These are phyloP conservation scores for Pichia sp. DNA, from an alignment of 1,139 yeast species.

Conservation along the genomic window DNA sequence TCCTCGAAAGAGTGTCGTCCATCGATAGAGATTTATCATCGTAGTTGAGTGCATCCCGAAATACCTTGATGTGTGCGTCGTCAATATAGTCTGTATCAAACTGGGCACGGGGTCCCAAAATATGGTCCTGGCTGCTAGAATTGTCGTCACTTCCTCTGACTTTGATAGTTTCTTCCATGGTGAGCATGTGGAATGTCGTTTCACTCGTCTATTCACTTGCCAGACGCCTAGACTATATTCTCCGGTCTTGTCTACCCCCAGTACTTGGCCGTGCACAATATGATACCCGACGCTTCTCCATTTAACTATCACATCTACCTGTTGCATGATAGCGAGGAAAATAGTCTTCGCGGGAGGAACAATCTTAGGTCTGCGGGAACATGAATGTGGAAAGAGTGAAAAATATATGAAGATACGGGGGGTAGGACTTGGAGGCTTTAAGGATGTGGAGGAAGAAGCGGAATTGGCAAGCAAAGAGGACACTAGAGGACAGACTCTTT, in stretches of 20 bases:
- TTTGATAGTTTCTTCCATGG: constrained; percentile 3
- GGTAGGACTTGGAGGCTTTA: too few relatives aligned
- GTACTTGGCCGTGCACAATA: neutral
- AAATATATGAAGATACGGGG: neutral
- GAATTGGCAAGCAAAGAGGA: neutral
- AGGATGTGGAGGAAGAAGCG: neutral
- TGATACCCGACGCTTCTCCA: neutral
- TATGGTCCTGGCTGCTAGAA: neutral
- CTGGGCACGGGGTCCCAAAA: neutral
- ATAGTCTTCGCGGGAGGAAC: neutral
- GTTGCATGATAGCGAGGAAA: neutral
- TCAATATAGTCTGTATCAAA: constrained; percentile 28
- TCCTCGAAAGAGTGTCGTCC: constrained; percentile 14
- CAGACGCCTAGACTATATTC: too few relatives aligned
- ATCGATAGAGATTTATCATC: constrained; percentile 26
- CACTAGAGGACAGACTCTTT: neutral
- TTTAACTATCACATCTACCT: neutral
- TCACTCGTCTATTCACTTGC: neutral
- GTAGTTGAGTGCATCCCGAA: constrained; percentile 38
- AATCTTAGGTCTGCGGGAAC: neutral
- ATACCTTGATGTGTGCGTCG: constrained; percentile 36
- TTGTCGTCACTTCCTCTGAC: constrained; percentile 2
- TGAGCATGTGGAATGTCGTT: neutral
- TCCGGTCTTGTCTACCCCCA: neutral
- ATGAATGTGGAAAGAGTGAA: neutral